phyloP scores from a whole-genome alignment of 2,329 filamentous ascomycete species.

The Coniochaeta sp. region DNA sequence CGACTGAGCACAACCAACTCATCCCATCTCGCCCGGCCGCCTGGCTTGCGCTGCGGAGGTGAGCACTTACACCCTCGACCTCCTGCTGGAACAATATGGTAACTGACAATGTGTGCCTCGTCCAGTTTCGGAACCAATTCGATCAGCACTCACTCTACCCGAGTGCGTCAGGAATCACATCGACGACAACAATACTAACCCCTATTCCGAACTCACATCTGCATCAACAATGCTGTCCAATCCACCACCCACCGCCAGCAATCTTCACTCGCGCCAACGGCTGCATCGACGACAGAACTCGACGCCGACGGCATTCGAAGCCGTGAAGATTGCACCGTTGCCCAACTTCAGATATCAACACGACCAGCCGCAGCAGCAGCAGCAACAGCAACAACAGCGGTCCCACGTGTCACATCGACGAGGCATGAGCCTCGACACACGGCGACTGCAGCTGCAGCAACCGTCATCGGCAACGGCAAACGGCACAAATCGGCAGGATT shows the following conservation, averaged over 20 bases:
- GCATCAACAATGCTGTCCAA: slow-evolving; percentile 26
- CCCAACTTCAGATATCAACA: slow-evolving; percentile 47
- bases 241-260: slow-evolving; percentile 50
- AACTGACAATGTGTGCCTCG: background rate
- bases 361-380: slow-evolving; percentile 10
- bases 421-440: slow-evolving; percentile 77
- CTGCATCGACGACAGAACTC: slow-evolving; percentile 84
- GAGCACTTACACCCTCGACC: slow-evolving; percentile 16
- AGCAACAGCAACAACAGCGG: slow-evolving; percentile 1
- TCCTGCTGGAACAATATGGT: background rate
- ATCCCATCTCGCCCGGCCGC: slow-evolving; percentile 57
- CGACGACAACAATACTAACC: slow-evolving; percentile 18
- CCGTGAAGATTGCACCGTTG: slow-evolving; percentile 61
- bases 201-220: slow-evolving; percentile 19
- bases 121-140: slow-evolving; percentile 21
- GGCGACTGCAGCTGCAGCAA: slow-evolving; percentile 50
- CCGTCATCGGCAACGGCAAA: slow-evolving; percentile 21
- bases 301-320: slow-evolving; percentile 71
- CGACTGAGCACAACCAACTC: slow-evolving; percentile 41
- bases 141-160: slow-evolving; percentile 36
- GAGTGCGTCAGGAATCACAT: slow-evolving; percentile 31
- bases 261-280: slow-evolving; percentile 66
- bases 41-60: slow-evolving; percentile 84
- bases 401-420: slow-evolving; percentile 56
- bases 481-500: slow-evolving; percentile 34